A percentile compares a stretch with the other conserved stretches of the same genome.
These are phyloP conservation scores for Achlya hypogyna DNA, from an alignment of 352 stramenopile species.

Conservation along the genomic window DNA sequence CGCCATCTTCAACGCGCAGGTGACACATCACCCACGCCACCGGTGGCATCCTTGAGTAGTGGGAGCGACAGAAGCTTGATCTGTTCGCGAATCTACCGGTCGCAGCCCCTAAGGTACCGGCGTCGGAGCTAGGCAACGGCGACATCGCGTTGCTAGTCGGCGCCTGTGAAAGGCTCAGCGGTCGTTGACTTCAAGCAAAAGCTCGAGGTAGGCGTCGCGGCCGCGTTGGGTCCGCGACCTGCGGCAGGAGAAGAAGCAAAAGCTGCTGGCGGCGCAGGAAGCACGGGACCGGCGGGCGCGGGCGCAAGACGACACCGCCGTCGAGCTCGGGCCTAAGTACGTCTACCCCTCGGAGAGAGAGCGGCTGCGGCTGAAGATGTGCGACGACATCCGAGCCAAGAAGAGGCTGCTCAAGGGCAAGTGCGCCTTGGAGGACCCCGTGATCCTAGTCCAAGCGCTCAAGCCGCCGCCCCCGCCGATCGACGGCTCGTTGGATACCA, in stretches of 20 bases:
- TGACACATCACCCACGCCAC: no score
- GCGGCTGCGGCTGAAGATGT: constrained; percentile 24
- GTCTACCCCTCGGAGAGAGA: constrained; percentile 5
- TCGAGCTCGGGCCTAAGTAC: not conserved
- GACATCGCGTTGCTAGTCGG: not conserved
- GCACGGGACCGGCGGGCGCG: not conserved
- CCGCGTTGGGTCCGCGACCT: not conserved
- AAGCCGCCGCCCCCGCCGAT: not conserved
- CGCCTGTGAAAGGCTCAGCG: not conserved
- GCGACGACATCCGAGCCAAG: constrained; percentile 30
- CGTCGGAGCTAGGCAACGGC: not conserved
- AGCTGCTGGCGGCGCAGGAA: constrained; percentile 26
- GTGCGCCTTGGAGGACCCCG: constrained; percentile 37
- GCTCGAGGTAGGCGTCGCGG: not conserved
- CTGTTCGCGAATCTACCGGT: not conserved
- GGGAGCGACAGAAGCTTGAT: not conserved
- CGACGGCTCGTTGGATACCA: no score
- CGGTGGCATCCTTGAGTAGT: no score
- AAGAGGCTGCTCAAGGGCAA: constrained; percentile 31
- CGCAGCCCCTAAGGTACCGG: constrained; percentile 8
- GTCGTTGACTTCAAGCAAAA: not conserved
- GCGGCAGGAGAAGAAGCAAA: constrained; percentile 31
- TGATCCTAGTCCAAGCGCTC: constrained; percentile 52
- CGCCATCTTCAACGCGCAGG: constrained; percentile 51
- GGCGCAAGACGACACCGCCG: not conserved